These are phyloP conservation scores for Colletotrichum falcatum DNA, from an alignment of 2,329 filamentous ascomycete genomes.

Conservation along the genomic window DNA sequence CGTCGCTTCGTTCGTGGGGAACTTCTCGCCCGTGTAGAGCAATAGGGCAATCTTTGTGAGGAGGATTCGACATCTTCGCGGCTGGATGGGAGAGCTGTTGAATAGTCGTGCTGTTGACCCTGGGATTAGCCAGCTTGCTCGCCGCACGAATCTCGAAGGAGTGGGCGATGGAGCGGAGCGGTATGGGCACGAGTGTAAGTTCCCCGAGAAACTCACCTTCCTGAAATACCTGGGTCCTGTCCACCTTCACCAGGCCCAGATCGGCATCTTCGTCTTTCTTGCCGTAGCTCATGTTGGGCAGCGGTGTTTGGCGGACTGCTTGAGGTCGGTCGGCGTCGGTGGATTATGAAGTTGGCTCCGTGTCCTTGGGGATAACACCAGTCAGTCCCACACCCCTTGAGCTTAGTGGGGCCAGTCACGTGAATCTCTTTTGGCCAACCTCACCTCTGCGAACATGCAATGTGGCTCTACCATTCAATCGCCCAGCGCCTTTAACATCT, in stretches of 20 bases:
- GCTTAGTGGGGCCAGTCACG: slow-evolving; percentile 16
- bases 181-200: not conserved
- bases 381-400: slow-evolving; percentile 15
- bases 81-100: slow-evolving; percentile 96
- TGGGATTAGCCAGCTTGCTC: slow-evolving; percentile 39
- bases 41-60: slow-evolving; percentile 97
- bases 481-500: not conserved
- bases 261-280: slow-evolving; percentile 99
- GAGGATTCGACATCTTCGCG: slow-evolving; percentile 95
- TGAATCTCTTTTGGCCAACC: not conserved
- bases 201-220: slow-evolving; percentile 75
- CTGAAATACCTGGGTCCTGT: slow-evolving; percentile 97
- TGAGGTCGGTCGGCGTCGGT: slow-evolving; percentile 48
- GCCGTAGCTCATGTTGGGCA: slow-evolving; percentile 88
- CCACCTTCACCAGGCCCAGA: slow-evolving; percentile 92
- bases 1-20: slow-evolving; percentile 96
- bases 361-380: slow-evolving; percentile 12
- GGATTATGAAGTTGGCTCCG: slow-evolving; percentile 33
- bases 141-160: slow-evolving; percentile 25
- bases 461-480: not conserved
- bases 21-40: slow-evolving; percentile 96
- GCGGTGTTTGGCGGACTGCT: slow-evolving; percentile 48
- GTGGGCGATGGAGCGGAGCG: slow-evolving; percentile 7
- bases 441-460: slow-evolving; percentile 3
- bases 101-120: slow-evolving; percentile 84